These are phyloP conservation scores for Solanum phureja DNA, from an alignment of 257 asterid species.

Conservation along the genomic window DNA sequence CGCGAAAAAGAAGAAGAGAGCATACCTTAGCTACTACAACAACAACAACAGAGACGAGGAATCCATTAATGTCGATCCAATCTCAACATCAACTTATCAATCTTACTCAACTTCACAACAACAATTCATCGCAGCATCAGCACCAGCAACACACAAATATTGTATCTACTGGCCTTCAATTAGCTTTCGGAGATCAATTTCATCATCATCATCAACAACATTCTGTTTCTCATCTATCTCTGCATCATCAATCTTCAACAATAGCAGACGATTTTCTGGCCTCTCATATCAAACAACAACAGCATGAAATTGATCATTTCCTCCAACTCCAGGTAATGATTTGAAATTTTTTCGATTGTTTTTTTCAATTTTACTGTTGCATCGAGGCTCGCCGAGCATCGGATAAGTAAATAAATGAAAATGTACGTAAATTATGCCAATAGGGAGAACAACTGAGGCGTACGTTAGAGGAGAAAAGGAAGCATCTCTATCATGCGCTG, in stretches of 20 bases:
- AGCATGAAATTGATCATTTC: conserved; percentile 21
- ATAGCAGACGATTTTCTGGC: conserved; percentile 19
- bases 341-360: background rate
- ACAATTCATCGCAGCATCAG: background rate
- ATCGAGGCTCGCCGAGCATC: background rate
- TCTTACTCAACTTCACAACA: conserved; percentile 12
- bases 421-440: background rate
- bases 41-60: background rate
- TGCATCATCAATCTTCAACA: conserved; percentile 13
- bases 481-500: conserved; percentile 14
- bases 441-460: conserved; percentile 30
- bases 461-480: conserved; percentile 30
- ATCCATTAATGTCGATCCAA: conserved; percentile 11
- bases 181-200: conserved; percentile 18
- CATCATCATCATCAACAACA: conserved; percentile 4
- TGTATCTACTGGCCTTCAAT: conserved; percentile 31
- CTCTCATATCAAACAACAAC: conserved; percentile 22
- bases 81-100: conserved; percentile 11
- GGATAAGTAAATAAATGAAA: background rate
- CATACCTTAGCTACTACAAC: background rate
- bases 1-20: conserved; percentile 28
- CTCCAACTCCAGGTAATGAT: conserved; percentile 5
- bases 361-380: background rate
- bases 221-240: conserved; percentile 19
- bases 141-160: conserved; percentile 8